Percentiles rank a stretch among this genome's conserved stretches.
These are phyloP conservation scores for Plasmodium malariae DNA, from an alignment of 169 alveolate species.

Conservation along the genomic window DNA sequence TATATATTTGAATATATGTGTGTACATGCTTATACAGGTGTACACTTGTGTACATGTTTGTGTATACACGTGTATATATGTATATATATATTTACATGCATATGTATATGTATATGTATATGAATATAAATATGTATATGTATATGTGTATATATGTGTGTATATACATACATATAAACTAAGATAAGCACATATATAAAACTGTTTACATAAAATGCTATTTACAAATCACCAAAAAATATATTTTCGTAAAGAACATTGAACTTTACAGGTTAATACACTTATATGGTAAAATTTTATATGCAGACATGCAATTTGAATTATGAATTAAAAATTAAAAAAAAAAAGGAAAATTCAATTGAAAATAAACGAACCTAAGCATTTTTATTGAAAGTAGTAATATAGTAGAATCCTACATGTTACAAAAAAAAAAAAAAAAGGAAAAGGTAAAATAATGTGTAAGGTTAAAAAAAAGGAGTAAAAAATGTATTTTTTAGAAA, in stretches of 20 bases:
- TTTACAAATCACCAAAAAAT: constrained; percentile 16
- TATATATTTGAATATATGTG: neutral
- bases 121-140: neutral
- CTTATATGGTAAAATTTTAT: constrained; percentile 21
- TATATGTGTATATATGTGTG: constrained; percentile 11
- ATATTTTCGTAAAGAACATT: neutral
- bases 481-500: constrained; percentile 42
- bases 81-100: neutral
- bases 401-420: constrained; percentile 17
- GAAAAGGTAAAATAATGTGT: constrained; percentile 23
- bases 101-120: neutral
- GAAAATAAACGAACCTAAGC: constrained; percentile 6
- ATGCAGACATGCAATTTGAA: constrained; percentile 32
- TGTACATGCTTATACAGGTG: neutral
- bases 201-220: constrained; percentile 8
- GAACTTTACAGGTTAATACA: constrained; percentile 11
- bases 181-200: constrained; percentile 5
- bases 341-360: constrained; percentile 20
- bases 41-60: neutral
- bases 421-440: constrained; percentile 5
- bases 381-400: constrained; percentile 33
- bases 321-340: constrained; percentile 37
- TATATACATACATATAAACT: constrained; percentile 1
- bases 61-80: neutral
- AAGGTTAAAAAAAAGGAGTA: constrained; percentile 21